Base-by-base conservation (phyloP, 1,284 basidiomycete genomes). In the Gymnopus androsaceus region DNA sequence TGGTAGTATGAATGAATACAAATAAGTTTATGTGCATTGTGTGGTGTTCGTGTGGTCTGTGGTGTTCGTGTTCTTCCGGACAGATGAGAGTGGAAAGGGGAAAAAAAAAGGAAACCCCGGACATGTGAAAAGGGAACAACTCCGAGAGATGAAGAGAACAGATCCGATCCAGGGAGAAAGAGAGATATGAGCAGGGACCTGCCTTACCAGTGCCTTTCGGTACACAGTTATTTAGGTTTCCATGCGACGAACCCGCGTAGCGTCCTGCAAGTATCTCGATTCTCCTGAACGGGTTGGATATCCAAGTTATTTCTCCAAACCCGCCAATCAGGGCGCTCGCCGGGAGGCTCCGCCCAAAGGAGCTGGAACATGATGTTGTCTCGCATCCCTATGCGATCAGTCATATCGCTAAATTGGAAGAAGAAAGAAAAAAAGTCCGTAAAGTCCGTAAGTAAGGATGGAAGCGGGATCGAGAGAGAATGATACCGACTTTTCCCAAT, bases 401-500 rank as follows among this genome's bases (percentile, higher is more conserved):
- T 74, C 88, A 90, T 90, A 62, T 90, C 88, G 59, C 88, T n/a
- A n/a, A n/a, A n/a, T n/a, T 90, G 57, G 17, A 42, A 14, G 57
- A 25, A 42, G 41, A 34, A 38, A 14, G 15, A 8, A 12, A 27
- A 23, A 8, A 36, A 48, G 17, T 34, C 46, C 44, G 44, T 48
- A 11, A 48, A 28, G 36, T 34, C 28, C 46, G 41, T 42, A 8
- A 38, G 37, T 36, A 36, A 19, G 23, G 30, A 37, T 36, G 19
- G 31, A n/a, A 48, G 34, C 27, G 34, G 31, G 31, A 36, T 34
- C 36, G 34, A 42, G 40, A 8, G 40, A 21, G 6, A 38, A 54
- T 12, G 7, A 36, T 34, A 54, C 84, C 62, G 52, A 90, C 88
- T 76, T 79, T 69, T 83, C 77, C 88, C 88, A 90, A 54, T 82